These are phyloP conservation scores for Aurantiochytrium sp. DNA, from an alignment of 108 stramenopile species.

Conservation along the genomic window DNA sequence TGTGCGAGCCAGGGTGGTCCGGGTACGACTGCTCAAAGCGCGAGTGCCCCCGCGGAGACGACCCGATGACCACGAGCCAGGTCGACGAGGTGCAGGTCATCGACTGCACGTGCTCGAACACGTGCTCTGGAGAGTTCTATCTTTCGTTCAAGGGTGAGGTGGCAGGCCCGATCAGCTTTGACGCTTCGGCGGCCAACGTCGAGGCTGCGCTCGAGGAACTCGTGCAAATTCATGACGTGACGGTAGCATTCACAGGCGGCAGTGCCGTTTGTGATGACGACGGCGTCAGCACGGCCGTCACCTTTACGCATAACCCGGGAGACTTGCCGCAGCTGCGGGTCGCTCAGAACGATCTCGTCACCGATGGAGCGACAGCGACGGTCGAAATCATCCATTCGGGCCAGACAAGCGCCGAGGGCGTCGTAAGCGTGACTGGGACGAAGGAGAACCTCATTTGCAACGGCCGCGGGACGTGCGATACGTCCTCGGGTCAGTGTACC, in stretches of 20 bases:
- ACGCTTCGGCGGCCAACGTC: background rate
- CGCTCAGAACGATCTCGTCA: background rate
- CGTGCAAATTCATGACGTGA: background rate
- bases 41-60: conserved; percentile 59
- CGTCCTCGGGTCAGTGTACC: background rate
- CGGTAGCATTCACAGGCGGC: background rate
- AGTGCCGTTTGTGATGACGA: background rate
- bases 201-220: background rate
- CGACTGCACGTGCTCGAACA: conserved; percentile 39
- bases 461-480: conserved; percentile 13
- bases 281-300: background rate
- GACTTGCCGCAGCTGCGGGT: background rate
- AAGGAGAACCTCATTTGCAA: background rate
- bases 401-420: background rate
- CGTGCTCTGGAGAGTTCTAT: background rate
- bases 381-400: background rate
- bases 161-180: background rate
- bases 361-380: background rate
- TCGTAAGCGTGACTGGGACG: background rate
- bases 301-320: background rate
- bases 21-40: conserved; percentile 57
- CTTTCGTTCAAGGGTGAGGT: conserved; percentile 20
- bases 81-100: conserved; percentile 50
- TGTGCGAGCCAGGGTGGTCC: conserved; percentile 54
- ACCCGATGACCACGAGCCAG: conserved; percentile 49